A percentile compares a stretch with the other conserved stretches of the same genome.
phyloP scores from a whole-genome alignment of 306 rosid species.

The Quercus engelmannii region DNA sequence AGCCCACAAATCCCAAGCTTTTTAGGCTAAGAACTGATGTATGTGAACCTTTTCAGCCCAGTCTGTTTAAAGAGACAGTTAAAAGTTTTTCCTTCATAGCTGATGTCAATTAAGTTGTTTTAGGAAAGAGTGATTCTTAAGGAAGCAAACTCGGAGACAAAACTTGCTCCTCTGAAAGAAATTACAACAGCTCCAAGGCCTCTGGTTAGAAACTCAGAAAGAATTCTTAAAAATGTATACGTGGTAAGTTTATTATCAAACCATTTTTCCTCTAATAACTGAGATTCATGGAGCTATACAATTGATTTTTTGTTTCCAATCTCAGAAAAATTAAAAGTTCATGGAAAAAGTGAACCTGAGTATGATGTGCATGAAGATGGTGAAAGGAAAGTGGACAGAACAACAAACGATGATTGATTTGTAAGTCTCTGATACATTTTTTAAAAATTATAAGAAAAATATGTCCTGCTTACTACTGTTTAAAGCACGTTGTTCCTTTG shows the following conservation, averaged over 20 bases:
- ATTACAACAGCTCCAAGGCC: conserved; percentile 24
- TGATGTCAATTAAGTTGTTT: background rate
- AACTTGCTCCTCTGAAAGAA: conserved; percentile 45
- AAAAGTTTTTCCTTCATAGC: background rate
- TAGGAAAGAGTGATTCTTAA: conserved; percentile 12
- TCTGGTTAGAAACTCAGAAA: conserved; percentile 30
- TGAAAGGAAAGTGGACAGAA: conserved; percentile 29
- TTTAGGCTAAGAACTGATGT: conserved; percentile 95
- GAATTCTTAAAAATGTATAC: conserved; percentile 24
- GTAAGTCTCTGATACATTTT: conserved; percentile 27
- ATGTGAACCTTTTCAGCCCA: conserved; percentile 29
- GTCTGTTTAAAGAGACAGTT: background rate
- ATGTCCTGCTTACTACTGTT: conserved; percentile 6
- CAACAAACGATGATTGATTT: conserved; percentile 16
- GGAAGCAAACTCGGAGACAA: conserved; percentile 78
- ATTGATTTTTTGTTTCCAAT: background rate
- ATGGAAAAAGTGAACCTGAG: conserved; percentile 18
- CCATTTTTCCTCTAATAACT: background rate
- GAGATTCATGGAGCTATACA: conserved; percentile 5
- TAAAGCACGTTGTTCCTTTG: too few species aligned
- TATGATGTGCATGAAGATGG: conserved; percentile 24
- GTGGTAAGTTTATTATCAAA: conserved; percentile 24
- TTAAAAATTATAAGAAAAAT: background rate
- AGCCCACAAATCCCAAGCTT: conserved; percentile 88
- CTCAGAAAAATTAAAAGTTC: conserved; percentile 36